These are phyloP conservation scores for Geotrichum carabidarum DNA, from an alignment of 1,139 yeast genomes.

Conservation along the genomic window DNA sequence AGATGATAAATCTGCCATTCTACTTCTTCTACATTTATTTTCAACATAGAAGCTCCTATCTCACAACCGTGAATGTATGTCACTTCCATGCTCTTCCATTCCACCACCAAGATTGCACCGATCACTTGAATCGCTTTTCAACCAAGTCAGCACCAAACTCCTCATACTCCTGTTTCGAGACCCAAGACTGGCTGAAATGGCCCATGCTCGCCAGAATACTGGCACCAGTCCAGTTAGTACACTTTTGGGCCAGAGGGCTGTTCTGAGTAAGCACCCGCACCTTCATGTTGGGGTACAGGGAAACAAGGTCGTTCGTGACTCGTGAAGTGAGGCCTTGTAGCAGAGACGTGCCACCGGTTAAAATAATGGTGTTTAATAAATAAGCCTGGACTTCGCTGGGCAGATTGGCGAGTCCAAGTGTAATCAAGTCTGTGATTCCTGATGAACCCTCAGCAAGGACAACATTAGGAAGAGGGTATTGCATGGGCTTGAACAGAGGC, in stretches of 20 bases:
- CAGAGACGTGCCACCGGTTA: conserved; percentile 83
- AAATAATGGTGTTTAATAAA: conserved; percentile 83
- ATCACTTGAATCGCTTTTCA: conserved; percentile 38
- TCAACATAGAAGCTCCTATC: too few species aligned
- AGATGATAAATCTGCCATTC: background rate
- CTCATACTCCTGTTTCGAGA: conserved; percentile 81
- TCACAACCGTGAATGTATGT: background rate
- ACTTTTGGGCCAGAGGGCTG: conserved; percentile 62
- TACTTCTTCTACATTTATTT: too few species aligned
- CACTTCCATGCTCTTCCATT: background rate
- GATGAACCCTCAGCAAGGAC: conserved; percentile 35
- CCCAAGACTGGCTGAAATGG: conserved; percentile 95
- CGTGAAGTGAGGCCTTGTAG: conserved; percentile 82
- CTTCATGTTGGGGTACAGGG: conserved; percentile 55
- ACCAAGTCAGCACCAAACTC: conserved; percentile 80
- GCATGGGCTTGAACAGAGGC: conserved; percentile 56
- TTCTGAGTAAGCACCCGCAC: conserved; percentile 47
- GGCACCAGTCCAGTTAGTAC: conserved; percentile 93
- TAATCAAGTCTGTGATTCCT: conserved; percentile 68
- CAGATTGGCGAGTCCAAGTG: conserved; percentile 43
- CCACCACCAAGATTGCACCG: background rate
- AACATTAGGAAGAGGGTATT: conserved; percentile 29
- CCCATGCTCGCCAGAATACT: conserved; percentile 87
- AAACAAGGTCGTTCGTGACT: conserved; percentile 64
- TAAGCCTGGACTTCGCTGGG: conserved; percentile 68